phyloP scores from a whole-genome alignment of 2,329 filamentous ascomycete species.

The Aureobasidium lini region DNA sequence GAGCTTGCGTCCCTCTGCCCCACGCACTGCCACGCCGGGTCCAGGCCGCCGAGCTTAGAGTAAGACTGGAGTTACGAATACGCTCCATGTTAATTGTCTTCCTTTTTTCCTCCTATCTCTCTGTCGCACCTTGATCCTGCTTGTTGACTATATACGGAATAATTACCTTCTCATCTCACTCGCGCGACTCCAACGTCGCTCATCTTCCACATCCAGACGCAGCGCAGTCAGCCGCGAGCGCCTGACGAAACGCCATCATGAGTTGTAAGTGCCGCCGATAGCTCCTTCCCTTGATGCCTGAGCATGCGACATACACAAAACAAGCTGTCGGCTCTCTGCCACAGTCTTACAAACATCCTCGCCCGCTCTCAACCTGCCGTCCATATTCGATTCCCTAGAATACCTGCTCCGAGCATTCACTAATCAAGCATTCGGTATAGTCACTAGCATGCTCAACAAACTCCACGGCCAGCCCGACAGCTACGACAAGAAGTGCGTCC shows the following conservation, averaged over 20 bases:
- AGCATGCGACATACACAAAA: background rate
- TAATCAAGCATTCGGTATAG: conserved; percentile 38
- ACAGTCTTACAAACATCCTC: background rate
- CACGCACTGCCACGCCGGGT: conserved; percentile 10
- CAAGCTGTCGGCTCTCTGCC: background rate
- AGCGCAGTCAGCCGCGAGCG: background rate
- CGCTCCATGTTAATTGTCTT: background rate
- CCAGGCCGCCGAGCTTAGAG: background rate
- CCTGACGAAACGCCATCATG: background rate
- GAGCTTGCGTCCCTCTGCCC: background rate
- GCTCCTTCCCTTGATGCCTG: background rate
- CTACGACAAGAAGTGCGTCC: conserved; percentile 89
- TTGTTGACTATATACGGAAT: background rate
- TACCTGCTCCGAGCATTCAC: background rate
- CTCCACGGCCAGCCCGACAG: conserved; percentile 94
- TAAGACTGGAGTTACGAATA: background rate
- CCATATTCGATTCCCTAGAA: background rate
- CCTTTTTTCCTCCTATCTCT: background rate
- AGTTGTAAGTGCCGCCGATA: conserved; percentile 9
- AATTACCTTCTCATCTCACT: background rate
- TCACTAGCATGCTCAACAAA: conserved; percentile 87
- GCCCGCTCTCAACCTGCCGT: background rate
- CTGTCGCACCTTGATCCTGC: background rate
- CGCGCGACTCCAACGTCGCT: background rate
- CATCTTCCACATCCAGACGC: background rate